Percentiles rank a stretch among this genome's conserved stretches.
Evolutionary conservation across 2,329 filamentous ascomycete species (phyloP).

Genomic region (Alternaria gansuensis): DNA sequence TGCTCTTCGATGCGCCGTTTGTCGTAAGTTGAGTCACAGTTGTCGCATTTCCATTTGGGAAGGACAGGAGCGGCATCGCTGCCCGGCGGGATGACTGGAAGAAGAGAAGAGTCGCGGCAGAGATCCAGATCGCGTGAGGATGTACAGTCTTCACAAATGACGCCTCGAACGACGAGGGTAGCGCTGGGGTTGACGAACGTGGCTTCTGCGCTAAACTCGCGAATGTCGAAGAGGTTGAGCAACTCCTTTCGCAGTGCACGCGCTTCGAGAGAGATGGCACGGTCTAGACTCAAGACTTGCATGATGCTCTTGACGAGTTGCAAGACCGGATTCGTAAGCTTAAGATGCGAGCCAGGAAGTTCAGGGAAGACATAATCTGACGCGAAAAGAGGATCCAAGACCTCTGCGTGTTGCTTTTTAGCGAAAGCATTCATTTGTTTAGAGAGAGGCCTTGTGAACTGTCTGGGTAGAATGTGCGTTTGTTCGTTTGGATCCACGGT

Average conservation of each 20-base stretch:
- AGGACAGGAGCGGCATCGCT: conserved; percentile 58
- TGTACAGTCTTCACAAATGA: conserved; percentile 91
- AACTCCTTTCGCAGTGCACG: conserved; percentile 89
- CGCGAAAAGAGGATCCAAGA: conserved; percentile 87
- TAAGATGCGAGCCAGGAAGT: conserved; percentile 76
- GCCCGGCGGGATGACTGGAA: conserved; percentile 61
- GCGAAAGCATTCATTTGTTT: conserved; percentile 87
- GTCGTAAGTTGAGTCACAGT: conserved; percentile 79
- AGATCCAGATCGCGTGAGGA: conserved; percentile 88
- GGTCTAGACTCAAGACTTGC: conserved; percentile 90
- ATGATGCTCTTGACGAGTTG: conserved; percentile 93
- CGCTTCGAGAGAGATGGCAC: conserved; percentile 87
- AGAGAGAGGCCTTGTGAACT: conserved; percentile 87
- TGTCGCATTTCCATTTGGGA: conserved; percentile 76
- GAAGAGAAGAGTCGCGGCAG: conserved; percentile 85
- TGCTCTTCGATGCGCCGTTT: conserved; percentile 84
- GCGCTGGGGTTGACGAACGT: conserved; percentile 86
- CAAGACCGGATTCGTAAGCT: conserved; percentile 74
- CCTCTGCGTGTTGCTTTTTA: conserved; percentile 83
- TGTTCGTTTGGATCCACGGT: conserved; percentile 65
- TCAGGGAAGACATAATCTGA: conserved; percentile 85
- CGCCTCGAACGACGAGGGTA: conserved; percentile 73
- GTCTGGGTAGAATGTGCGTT: conserved; percentile 76
- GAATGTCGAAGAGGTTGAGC: conserved; percentile 87
- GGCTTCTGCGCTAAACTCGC: conserved; percentile 91